Evolutionary conservation across 2,329 filamentous ascomycete genomes (phyloP), one percentile per base, ranked within the genome.

Genomic region (Biscogniauxia mediterranea): DNA sequence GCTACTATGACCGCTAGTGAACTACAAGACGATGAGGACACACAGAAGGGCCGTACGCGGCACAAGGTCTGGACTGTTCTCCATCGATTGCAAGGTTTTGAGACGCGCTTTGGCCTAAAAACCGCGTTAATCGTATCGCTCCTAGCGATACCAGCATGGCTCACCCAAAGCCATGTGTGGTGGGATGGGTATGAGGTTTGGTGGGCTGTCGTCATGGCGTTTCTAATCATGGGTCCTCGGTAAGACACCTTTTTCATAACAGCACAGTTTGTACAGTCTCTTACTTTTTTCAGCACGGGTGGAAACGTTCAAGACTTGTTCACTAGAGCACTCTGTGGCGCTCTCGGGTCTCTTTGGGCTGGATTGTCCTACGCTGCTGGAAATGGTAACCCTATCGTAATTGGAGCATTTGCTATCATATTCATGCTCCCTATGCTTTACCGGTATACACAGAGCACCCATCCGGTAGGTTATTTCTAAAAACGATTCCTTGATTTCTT

Each of bases 341-440:
- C 82, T 15, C 71, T 86, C 4, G 84, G 84, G 15, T 81, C 83
- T 20, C 68, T 81, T 0, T 87, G 84, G 84, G 81, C 79, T 5
- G 84, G 79, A 8, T 70, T 84, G 49, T 78, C 82, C 0, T 83
- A 81, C 67, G 79, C 77, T 6, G 82, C 81, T 13, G 79, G 78
- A 3, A 65, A 80, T 51, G 83, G 83, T 6, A 85, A 81, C 65
- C 82, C 82, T 0, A 85, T 81, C 66, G 78, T 86, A 1, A 79
- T 85, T 71, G 83, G 80, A 3, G 79, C 78, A 0, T 86, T 87
- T 70, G 80, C 83, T 15, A 75, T 77, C 2, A 74, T 86, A 5
- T 87, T 81, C 66, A 85, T 86, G 81, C 66, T 83, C n/a, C 85
- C 84, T 0, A 85, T 85, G 83, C 73, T 85, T 11, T 84, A 85